Evolutionary conservation across 2,329 filamentous ascomycete species (phyloP), one percentile per base, ranked within the genome.

Genomic region (Lojkania enalia): DNA sequence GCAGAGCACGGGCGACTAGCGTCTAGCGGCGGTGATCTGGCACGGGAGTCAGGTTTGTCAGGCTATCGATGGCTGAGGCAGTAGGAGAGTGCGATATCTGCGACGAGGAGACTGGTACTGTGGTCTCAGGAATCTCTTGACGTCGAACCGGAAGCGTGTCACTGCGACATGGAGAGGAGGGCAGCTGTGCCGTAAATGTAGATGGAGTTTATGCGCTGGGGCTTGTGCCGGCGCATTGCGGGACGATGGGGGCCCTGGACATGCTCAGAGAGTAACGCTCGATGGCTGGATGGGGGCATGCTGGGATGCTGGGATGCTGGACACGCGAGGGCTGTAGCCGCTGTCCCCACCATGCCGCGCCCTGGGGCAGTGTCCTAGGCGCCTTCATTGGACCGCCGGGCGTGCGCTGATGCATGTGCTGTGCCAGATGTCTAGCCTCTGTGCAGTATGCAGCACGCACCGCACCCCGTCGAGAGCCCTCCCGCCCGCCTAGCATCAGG

Each of bases 141-240:
- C 44, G 60, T 61, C 60, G 64, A 63, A 69, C 66, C 52, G 51
- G 52, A 59, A 55, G 58, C 58, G 66, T 69, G 52, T 67, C 64
- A 69, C 61, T 55, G 54, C 42, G 49, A 49, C 37, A 52, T 54
- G 33, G 45, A 47, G 45, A 53, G 54, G 57, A 56, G 58, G 63
- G 55, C 50, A 53, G 49, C 35, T 47, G 47, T 49, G 44, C 59
- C 54, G 54, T 60, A 67, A 63, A 62, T 61, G 63, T 61, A 66
- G 43, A 60, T 52, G 43, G 46, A 46, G 54, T 57, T 67, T 59
- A 69, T 69, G 66, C 66, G 58, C 59, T 48, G 48, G 50, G 54
- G 50, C 23, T 6, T 30, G 31, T 4, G 15, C 16, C 6, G 9
- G 29, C 16, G 3, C 29, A 18, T 27, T 27, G 32, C 13, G 21